These are phyloP conservation scores for Russula griseocarnosa DNA, from an alignment of 768 basidiomycete species.

Conservation along the genomic window DNA sequence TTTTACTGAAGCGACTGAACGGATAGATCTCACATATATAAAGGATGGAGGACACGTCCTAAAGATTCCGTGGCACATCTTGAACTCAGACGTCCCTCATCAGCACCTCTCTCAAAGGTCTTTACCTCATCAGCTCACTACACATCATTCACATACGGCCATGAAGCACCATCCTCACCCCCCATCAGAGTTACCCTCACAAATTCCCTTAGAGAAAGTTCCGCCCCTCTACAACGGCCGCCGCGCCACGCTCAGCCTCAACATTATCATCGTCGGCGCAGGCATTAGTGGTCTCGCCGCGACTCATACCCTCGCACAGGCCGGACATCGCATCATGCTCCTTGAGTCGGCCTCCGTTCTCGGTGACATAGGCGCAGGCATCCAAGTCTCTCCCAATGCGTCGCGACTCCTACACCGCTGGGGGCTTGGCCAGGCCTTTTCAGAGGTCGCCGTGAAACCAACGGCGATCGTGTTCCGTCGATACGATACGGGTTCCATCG, in stretches of 20 bases:
- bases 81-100: too few species aligned
- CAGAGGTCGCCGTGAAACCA: constrained; percentile 36
- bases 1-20: too few species aligned
- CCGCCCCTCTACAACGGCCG: constrained; percentile 34
- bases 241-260: constrained; percentile 35
- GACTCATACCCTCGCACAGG: constrained; percentile 38
- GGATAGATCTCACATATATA: too few species aligned
- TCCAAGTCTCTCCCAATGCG: constrained; percentile 43
- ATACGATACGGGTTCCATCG: constrained; percentile 37
- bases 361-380: constrained; percentile 43
- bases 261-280: constrained; percentile 42
- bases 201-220: constrained; percentile 24
- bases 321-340: constrained; percentile 40
- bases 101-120: too few species aligned
- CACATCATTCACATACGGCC: too few species aligned
- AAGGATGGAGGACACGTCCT: too few species aligned
- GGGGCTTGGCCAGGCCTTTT: constrained; percentile 37
- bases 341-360: constrained; percentile 39
- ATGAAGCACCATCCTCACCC: constrained; percentile 8
- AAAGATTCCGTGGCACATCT: too few species aligned
- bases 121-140: too few species aligned
- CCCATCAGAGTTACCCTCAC: background rate
- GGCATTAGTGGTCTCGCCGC: constrained; percentile 44
- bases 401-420: constrained; percentile 39
- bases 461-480: constrained; percentile 40